Evolutionary conservation across 768 basidiomycete species (phyloP), one percentile per base, ranked within the genome.

Genomic region (Tylopilus subfusipes): DNA sequence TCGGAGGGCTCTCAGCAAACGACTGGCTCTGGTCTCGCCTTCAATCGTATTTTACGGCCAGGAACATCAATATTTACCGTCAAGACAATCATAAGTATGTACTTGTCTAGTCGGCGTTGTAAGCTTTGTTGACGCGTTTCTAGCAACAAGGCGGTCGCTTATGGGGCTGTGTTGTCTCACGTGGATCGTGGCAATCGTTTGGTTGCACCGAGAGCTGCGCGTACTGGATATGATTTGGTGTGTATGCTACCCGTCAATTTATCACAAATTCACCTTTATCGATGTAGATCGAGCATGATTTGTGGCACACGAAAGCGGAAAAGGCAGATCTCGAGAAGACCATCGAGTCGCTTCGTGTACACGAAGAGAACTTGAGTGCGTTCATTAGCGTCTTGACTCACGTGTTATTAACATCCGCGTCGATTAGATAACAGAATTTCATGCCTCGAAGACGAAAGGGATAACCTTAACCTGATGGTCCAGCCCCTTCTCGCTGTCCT

Each of bases 1-100:
- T 63, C 5, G 62, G 61, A 1, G 62, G 57, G 1, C 27, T 59
- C 1, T 45, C 47, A 13, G 40, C 22, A 11, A 63, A 56, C 4
- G 45, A 54, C 25, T 55, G 58, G 57, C 36, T 63, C 19, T 50
- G 51, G 45, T 43, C 40, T 44, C 51, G 24, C 7, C 48, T 62
- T 3, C 44, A 62, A 27, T 48, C 42, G 1, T 62, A 62, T 30
- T 62, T 62, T 33, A n/a, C 18, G 4, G 36, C 36, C 9, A 16
- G 18, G 5, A 38, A 38, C 18, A n/a, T 38, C 36, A n/a, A 38
- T 3, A 7, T 38, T 38, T 9, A 5, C 36, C 16, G 36, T 38
- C n/a, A 2, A 5, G n/a, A 38, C 6, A 38, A 38, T n/a, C 7
- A 30, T 11, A n/a, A n/a, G 36, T 38, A 7, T 38, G 36, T 38